Conservation (phyloP, 2,329 filamentous ascomycete species). For the Cladosporium phlei region DNA sequence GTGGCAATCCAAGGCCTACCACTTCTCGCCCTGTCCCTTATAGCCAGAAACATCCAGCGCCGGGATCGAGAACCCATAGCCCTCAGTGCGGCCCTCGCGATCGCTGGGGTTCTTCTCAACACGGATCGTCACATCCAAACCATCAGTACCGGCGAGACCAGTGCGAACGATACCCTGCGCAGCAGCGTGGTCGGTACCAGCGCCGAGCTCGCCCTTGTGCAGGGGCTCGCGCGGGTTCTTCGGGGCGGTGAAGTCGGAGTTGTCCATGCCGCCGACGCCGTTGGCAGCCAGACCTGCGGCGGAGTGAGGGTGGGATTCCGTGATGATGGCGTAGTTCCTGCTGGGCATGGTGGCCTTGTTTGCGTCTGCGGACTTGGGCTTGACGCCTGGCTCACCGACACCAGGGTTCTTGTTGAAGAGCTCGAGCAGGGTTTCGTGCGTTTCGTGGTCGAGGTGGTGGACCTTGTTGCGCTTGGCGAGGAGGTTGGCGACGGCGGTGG, state of each 20-base stretch:
- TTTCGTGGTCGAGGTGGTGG: constrained; percentile 58
- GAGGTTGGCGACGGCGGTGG: constrained; percentile 60
- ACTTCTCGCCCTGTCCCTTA: constrained; percentile 16
- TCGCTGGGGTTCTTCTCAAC: constrained; percentile 46
- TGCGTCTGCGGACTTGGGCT: constrained; percentile 60
- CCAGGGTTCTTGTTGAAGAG: constrained; percentile 59
- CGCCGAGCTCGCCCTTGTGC: constrained; percentile 69
- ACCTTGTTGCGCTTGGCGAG: constrained; percentile 61
- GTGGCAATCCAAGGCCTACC: constrained; percentile 11
- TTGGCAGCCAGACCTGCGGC: constrained; percentile 21
- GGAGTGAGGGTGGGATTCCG: constrained; percentile 42
- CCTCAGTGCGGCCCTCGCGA: constrained; percentile 42
- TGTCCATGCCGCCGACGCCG: constrained; percentile 25
- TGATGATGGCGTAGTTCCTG: constrained; percentile 61
- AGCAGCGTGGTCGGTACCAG: constrained; percentile 75
- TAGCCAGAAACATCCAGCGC: constrained; percentile 32
- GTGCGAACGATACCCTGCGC: constrained; percentile 35
- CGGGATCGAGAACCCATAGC: constrained; percentile 48
- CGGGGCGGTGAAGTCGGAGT: constrained; percentile 35
- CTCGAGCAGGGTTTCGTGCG: constrained; percentile 60
- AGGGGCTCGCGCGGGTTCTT: constrained; percentile 64
- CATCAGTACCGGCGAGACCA: constrained; percentile 41
- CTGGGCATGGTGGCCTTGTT: constrained; percentile 83
- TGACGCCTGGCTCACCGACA: constrained; percentile 37
- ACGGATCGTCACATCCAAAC: constrained; percentile 45